Evolutionary conservation across 139 green algal genomes (phyloP).

Genomic region (Tetratostichococcus sp.): DNA sequence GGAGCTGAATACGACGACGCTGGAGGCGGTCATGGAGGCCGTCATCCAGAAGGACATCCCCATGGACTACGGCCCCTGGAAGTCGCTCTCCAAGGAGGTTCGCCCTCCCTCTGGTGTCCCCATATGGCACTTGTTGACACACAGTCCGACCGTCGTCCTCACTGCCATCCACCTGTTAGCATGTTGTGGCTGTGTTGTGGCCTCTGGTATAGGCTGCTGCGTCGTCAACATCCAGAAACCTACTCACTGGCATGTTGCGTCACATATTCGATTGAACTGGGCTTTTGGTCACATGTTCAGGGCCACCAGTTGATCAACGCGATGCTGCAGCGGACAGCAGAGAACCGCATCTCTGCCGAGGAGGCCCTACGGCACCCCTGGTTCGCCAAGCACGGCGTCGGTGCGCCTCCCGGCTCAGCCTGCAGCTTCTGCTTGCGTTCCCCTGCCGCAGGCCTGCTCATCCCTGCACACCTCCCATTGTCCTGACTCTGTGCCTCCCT

Average conservation of each 20-base stretch:
- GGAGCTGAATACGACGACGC: slow-evolving; percentile 41
- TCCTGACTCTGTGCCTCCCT: too few species aligned
- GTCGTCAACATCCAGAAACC: too few species aligned
- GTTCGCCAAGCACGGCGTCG: slow-evolving; percentile 26
- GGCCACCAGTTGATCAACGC: background rate
- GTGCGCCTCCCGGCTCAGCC: background rate
- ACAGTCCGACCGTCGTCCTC: too few species aligned
- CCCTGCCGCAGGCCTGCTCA: too few species aligned
- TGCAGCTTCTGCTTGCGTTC: background rate
- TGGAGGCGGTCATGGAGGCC: slow-evolving; percentile 7
- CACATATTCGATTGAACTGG: slow-evolving; percentile 25
- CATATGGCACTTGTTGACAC: slow-evolving; percentile 4
- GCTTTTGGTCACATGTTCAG: too few species aligned
- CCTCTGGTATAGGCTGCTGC: too few species aligned
- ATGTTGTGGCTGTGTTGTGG: too few species aligned
- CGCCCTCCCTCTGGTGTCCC: too few species aligned
- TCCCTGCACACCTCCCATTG: too few species aligned
- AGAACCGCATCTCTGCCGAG: slow-evolving; percentile 47
- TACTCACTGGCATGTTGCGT: too few species aligned
- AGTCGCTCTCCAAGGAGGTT: slow-evolving; percentile 13
- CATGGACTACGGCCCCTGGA: slow-evolving; percentile 1
- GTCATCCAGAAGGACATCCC: background rate
- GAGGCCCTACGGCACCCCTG: slow-evolving; percentile 68
- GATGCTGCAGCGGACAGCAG: slow-evolving; percentile 58
- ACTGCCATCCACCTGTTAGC: too few species aligned